A percentile compares a stretch with the other conserved stretches of the same genome.
phyloP scores from a whole-genome alignment of 1,139 yeast species.

The Pichia sp. region DNA sequence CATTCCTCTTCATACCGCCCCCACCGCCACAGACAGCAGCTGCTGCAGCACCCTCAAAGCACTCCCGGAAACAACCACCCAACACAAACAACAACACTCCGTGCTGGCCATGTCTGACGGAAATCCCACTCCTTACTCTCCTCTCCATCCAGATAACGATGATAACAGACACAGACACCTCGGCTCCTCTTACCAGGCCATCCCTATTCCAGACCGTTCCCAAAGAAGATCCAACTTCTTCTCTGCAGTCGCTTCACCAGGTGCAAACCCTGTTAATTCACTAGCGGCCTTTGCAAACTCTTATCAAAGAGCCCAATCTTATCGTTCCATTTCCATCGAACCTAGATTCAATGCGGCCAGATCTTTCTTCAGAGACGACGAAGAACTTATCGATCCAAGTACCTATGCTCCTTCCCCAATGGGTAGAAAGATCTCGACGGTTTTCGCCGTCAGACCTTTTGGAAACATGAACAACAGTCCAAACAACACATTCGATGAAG shows the following conservation, averaged over 20 bases:
- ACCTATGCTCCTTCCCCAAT: conserved; percentile 64
- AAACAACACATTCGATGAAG: conserved; percentile 32
- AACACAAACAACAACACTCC: no score
- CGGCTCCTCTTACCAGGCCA: conserved; percentile 17
- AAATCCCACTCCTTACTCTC: conserved; percentile 14
- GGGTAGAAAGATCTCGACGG: conserved; percentile 65
- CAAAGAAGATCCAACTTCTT: conserved; percentile 19
- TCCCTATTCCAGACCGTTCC: conserved; percentile 22
- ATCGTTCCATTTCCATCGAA: conserved; percentile 53
- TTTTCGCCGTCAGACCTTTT: conserved; percentile 31
- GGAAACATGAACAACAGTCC: conserved; percentile 28
- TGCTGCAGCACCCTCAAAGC: no score
- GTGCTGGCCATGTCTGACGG: conserved; percentile 5
- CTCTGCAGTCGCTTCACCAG: conserved; percentile 39
- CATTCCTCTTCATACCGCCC: no score
- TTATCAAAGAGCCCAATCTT: conserved; percentile 73
- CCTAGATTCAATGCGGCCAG: conserved; percentile 43
- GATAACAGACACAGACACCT: conserved; percentile 1
- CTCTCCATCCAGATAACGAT: conserved; percentile 1
- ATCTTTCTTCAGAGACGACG: conserved; percentile 50
- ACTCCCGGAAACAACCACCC: no score
- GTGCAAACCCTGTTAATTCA: conserved; percentile 42
- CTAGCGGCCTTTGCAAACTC: conserved; percentile 78
- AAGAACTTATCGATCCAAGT: conserved; percentile 69
- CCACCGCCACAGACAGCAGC: no score